Conservation (phyloP, 768 basidiomycete species). For the Termitomyces bulborhizus region DNA sequence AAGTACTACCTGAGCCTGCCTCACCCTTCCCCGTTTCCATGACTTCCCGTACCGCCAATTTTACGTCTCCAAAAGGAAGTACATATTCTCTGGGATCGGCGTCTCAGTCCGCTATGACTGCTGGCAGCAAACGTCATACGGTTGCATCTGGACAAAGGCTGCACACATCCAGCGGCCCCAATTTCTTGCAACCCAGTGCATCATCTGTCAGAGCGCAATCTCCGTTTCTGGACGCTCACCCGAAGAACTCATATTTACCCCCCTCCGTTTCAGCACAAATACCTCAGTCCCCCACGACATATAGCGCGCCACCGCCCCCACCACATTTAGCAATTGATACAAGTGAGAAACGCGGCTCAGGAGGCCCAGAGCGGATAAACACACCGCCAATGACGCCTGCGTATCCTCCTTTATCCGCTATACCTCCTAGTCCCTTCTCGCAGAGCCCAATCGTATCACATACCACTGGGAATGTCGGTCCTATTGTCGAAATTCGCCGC, state of each 20-base stretch:
- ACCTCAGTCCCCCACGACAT: conserved; percentile 49
- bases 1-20: conserved; percentile 65
- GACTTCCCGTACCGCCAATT: conserved; percentile 17
- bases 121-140: conserved; percentile 57
- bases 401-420: conserved; percentile 42
- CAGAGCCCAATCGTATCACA: conserved; percentile 51
- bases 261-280: conserved; percentile 29
- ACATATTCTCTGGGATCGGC: conserved; percentile 14
- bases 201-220: conserved; percentile 16
- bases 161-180: conserved; percentile 14
- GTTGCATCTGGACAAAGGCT: conserved; percentile 27
- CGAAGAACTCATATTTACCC: conserved; percentile 26
- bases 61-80: conserved; percentile 12
- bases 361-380: conserved; percentile 7
- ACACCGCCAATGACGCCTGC: conserved; percentile 57
- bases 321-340: conserved; percentile 10
- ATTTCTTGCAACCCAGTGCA: conserved; percentile 14
- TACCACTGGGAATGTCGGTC: conserved; percentile 41
- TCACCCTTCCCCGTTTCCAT: conserved; percentile 65
- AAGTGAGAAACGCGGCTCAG: not conserved
- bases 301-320: conserved; percentile 37
- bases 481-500: conserved; percentile 63
- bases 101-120: conserved; percentile 34
- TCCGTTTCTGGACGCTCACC: conserved; percentile 19
- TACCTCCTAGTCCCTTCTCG: conserved; percentile 47